Conservation (phyloP, 2,329 filamentous ascomycete species). For the Pyrenochaeta sp. region DNA sequence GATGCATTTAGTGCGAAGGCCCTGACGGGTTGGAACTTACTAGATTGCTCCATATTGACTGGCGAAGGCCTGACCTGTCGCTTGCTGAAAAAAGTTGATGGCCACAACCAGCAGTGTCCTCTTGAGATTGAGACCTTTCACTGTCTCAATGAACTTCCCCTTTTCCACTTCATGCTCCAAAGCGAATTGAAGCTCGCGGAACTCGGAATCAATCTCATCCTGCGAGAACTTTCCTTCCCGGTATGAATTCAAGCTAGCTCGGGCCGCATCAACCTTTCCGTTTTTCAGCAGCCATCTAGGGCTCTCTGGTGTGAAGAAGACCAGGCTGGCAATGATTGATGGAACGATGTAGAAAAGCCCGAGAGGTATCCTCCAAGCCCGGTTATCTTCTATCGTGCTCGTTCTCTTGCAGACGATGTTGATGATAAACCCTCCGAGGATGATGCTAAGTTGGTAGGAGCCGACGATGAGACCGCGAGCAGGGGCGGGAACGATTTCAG, state of each 20-base stretch:
- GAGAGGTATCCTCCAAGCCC: slow-evolving; percentile 13
- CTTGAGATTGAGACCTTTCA: slow-evolving; percentile 6
- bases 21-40: not conserved
- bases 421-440: slow-evolving; percentile 8
- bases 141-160: slow-evolving; percentile 6
- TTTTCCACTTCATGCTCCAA: slow-evolving; percentile 5
- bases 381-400: slow-evolving; percentile 6
- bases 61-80: slow-evolving; percentile 13
- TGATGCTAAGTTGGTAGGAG: slow-evolving; percentile 13
- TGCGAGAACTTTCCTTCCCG: slow-evolving; percentile 5
- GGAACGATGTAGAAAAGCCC: slow-evolving; percentile 11
- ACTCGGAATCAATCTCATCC: slow-evolving; percentile 6
- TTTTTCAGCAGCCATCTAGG: slow-evolving; percentile 13
- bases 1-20: not conserved
- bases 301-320: slow-evolving; percentile 12
- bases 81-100: slow-evolving; percentile 15
- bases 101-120: slow-evolving; percentile 4
- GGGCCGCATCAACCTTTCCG: not conserved
- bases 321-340: slow-evolving; percentile 4
- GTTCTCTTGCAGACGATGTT: slow-evolving; percentile 11
- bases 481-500: slow-evolving; percentile 13
- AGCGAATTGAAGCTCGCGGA: slow-evolving; percentile 1
- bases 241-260: slow-evolving; percentile 1
- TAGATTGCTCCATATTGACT: slow-evolving; percentile 14
- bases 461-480: slow-evolving; percentile 14